A percentile compares a stretch with the other conserved stretches of the same genome.
Conservation (phyloP, 805 yeast species). For the Suhomyces emberorum region DNA sequence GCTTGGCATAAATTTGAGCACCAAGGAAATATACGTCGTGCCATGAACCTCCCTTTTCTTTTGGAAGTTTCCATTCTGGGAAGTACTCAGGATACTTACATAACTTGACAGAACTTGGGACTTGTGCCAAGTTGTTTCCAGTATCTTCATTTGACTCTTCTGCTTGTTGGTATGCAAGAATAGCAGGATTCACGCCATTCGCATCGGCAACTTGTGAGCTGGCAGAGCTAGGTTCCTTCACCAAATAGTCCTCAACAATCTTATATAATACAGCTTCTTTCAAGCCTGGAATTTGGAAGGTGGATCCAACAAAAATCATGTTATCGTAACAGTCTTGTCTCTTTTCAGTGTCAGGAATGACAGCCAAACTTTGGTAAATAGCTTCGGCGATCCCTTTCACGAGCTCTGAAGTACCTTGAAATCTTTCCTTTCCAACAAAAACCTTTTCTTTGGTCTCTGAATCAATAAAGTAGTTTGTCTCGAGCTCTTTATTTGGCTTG, state of each 20-base stretch:
- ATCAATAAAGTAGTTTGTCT: constrained; percentile 69
- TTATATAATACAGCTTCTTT: constrained; percentile 62
- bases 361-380: constrained; percentile 50
- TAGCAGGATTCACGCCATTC: constrained; percentile 35
- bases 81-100: constrained; percentile 86
- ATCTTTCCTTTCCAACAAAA: constrained; percentile 86
- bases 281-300: constrained; percentile 72
- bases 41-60: constrained; percentile 53
- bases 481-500: constrained; percentile 64
- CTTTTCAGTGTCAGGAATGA: constrained; percentile 62
- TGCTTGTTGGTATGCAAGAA: constrained; percentile 42
- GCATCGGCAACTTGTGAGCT: constrained; percentile 17
- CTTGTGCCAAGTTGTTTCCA: constrained; percentile 49
- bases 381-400: constrained; percentile 52
- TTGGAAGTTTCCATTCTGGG: constrained; percentile 81
- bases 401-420: constrained; percentile 69
- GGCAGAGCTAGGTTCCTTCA: constrained; percentile 32
- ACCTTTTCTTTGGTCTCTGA: constrained; percentile 48
- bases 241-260: constrained; percentile 54
- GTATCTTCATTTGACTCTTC: constrained; percentile 32
- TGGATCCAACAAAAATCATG: constrained; percentile 74
- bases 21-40: constrained; percentile 80
- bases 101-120: constrained; percentile 69
- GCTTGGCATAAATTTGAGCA: constrained; percentile 83
- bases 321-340: constrained; percentile 86